A percentile compares a stretch with the other conserved stretches of the same genome.
phyloP scores from a whole-genome alignment of 1,139 yeast species.

The Geotrichum siamense region DNA sequence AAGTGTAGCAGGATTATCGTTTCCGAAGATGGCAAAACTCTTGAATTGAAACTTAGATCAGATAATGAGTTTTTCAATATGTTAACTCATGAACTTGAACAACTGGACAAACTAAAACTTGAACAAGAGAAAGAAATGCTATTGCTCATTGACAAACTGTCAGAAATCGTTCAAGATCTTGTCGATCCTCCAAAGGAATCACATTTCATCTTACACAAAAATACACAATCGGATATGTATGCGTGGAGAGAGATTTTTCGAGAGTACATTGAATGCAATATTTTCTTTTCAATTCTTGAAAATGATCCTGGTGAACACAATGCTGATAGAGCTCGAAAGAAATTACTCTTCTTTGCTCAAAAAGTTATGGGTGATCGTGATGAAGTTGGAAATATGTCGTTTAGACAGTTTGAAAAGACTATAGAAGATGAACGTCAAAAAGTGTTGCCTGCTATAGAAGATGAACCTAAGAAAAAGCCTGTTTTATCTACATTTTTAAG shows the following conservation, averaged over 20 bases:
- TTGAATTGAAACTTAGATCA: conserved; percentile 35
- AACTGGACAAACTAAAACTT: conserved; percentile 42
- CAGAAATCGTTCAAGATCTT: conserved; percentile 37
- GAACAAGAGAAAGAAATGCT: conserved; percentile 44
- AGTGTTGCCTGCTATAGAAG: neutral
- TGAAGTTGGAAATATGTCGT: conserved; percentile 4
- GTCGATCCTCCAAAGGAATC: conserved; percentile 36
- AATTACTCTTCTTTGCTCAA: conserved; percentile 40
- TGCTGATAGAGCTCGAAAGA: conserved; percentile 32
- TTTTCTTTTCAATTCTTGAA: conserved; percentile 55
- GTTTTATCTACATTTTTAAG: neutral
- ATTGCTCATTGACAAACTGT: conserved; percentile 41
- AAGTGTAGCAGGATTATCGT: conserved; percentile 10
- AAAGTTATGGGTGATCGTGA: conserved; percentile 25
- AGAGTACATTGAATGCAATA: conserved; percentile 57
- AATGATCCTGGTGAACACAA: conserved; percentile 41
- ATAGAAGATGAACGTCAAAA: neutral
- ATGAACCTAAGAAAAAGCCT: neutral
- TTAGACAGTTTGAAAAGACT: conserved; percentile 13
- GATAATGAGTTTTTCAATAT: conserved; percentile 51
- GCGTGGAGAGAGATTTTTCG: conserved; percentile 67
- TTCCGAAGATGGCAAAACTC: conserved; percentile 1
- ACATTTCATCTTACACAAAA: neutral
- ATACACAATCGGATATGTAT: conserved; percentile 49
- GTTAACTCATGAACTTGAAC: conserved; percentile 50